Evolutionary conservation across 345 rosid genomes (phyloP).

Genomic region (Sisymbrium irio): DNA sequence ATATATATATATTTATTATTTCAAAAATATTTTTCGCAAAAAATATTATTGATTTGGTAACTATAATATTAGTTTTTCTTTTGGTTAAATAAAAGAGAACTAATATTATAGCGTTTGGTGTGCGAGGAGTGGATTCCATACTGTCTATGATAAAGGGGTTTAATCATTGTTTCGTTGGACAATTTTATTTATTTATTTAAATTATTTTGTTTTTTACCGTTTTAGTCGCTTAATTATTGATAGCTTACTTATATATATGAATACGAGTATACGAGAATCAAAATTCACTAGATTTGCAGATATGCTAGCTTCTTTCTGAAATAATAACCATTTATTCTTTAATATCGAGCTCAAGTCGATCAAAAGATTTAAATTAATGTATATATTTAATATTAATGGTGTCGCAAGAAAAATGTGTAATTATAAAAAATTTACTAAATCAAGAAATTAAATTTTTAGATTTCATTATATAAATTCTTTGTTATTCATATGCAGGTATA

Average conservation of each 20-base stretch:
- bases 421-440: too few relatives aligned
- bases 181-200: not conserved
- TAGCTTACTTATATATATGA: not conserved
- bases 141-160: conserved; percentile 30
- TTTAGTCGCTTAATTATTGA: conserved; percentile 16
- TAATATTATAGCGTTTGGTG: conserved; percentile 16
- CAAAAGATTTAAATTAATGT: not conserved
- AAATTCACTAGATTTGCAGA: conserved; percentile 1
- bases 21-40: not conserved
- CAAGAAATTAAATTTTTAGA: not conserved
- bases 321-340: not conserved
- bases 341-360: not conserved
- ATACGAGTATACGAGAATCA: not conserved
- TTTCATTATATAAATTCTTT: not conserved
- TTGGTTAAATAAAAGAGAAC: conserved; percentile 18
- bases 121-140: conserved; percentile 39
- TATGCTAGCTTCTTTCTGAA: not conserved
- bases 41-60: conserved; percentile 15
- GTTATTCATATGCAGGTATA: not conserved
- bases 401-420: not conserved
- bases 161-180: conserved; percentile 29
- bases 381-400: not conserved
- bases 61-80: not conserved
- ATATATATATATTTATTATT: too few relatives aligned
- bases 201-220: not conserved